Evolutionary conservation across 192 early-diverging fungal genomes (phyloP).

Genomic region (Backusella mclennaniae): DNA sequence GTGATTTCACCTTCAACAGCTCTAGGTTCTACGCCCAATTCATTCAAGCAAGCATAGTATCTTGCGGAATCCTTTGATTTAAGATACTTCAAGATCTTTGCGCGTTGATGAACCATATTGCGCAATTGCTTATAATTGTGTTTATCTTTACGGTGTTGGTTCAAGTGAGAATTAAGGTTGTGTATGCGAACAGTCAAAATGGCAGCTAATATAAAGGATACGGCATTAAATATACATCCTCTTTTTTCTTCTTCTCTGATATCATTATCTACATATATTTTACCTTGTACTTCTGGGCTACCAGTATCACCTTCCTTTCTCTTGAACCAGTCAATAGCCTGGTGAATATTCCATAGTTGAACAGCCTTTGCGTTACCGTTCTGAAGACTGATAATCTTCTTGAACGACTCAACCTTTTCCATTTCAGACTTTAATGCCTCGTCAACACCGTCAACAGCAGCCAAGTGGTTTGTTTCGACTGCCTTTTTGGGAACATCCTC

Average conservation of each 20-base stretch:
- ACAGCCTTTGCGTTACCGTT: slow-evolving; percentile 80
- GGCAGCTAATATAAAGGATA: slow-evolving; percentile 60
- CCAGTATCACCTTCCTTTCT: slow-evolving; percentile 82
- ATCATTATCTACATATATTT: background rate
- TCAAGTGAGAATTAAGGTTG: slow-evolving; percentile 79
- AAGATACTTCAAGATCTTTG: slow-evolving; percentile 86
- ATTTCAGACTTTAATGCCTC: slow-evolving; percentile 41
- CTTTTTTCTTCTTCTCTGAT: background rate
- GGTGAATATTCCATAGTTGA: slow-evolving; percentile 70
- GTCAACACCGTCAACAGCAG: slow-evolving; percentile 33
- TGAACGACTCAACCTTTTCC: slow-evolving; percentile 61
- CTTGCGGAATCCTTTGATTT: slow-evolving; percentile 65
- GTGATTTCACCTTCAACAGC: slow-evolving; percentile 63
- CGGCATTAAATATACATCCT: background rate
- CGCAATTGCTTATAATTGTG: slow-evolving; percentile 85
- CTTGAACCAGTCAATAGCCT: slow-evolving; percentile 77
- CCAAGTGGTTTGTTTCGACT: slow-evolving; percentile 22
- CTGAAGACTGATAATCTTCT: slow-evolving; percentile 75
- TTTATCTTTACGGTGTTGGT: slow-evolving; percentile 82
- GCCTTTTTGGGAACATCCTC: slow-evolving; percentile 41
- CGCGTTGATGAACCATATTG: slow-evolving; percentile 76
- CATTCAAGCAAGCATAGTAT: slow-evolving; percentile 68
- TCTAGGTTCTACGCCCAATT: slow-evolving; percentile 68
- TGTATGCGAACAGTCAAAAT: slow-evolving; percentile 88
- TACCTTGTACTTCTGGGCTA: slow-evolving; percentile 91